Percentiles rank a stretch among this genome's conserved stretches.
These are phyloP conservation scores for Plectosphaerella sp. DNA, from an alignment of 2,329 filamentous ascomycete genomes.

Conservation along the genomic window DNA sequence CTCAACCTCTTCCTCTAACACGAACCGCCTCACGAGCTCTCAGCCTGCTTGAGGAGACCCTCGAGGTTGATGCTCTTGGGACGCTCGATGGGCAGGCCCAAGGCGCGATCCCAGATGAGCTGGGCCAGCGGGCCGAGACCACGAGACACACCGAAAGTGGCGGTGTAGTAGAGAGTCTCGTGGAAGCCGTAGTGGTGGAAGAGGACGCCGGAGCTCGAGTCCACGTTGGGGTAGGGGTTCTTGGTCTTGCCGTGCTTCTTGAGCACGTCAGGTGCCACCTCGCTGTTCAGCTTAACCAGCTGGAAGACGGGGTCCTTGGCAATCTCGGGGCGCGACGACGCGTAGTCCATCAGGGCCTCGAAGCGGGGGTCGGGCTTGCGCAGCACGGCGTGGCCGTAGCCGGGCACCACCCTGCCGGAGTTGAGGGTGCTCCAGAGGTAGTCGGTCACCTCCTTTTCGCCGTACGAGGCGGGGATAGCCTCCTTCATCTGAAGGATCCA, in stretches of 20 bases:
- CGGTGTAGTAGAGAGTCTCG: conserved; percentile 91
- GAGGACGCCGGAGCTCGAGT: conserved; percentile 86
- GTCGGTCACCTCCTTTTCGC: conserved; percentile 74
- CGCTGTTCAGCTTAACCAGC: conserved; percentile 88
- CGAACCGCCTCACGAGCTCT: conserved; percentile 29
- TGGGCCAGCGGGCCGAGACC: conserved; percentile 86
- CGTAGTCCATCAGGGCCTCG: conserved; percentile 95
- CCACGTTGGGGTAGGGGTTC: conserved; percentile 97
- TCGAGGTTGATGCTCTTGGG: conserved; percentile 96
- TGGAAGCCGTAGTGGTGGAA: conserved; percentile 99
- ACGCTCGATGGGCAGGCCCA: conserved; percentile 92
- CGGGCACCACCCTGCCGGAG: conserved; percentile 88
- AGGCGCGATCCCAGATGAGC: conserved; percentile 90
- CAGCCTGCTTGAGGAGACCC: conserved; percentile 70
- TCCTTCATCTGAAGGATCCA: conserved; percentile 98
- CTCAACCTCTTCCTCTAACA: too few species aligned
- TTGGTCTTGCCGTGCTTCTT: conserved; percentile 97
- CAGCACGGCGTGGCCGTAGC: conserved; percentile 92
- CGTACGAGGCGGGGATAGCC: conserved; percentile 72
- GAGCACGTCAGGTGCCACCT: conserved; percentile 84
- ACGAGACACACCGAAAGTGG: conserved; percentile 64
- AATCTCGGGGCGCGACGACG: conserved; percentile 78
- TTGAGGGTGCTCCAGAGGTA: conserved; percentile 94
- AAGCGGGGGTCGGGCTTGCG: conserved; percentile 97
- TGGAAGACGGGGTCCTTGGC: conserved; percentile 85